Conservation (phyloP, 164 flowering plant genomes). For the Piper longum region DNA sequence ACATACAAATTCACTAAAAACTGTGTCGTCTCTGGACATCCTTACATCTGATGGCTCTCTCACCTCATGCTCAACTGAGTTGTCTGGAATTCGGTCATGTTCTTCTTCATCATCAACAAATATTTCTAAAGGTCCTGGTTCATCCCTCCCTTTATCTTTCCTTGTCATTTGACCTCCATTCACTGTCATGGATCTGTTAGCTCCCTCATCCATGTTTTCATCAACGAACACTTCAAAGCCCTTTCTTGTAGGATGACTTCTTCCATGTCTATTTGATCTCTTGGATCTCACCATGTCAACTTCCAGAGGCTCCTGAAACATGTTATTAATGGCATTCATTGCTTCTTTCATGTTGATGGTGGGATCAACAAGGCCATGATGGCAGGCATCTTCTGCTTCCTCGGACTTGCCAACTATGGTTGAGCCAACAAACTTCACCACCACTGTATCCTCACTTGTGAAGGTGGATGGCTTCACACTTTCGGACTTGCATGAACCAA, state of each 20-base stretch:
- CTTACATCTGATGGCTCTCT: slow-evolving; percentile 11
- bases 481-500: neutral
- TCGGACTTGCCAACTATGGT: slow-evolving; percentile 68
- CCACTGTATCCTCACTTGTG: slow-evolving; percentile 50
- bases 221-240: slow-evolving; percentile 51
- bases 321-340: slow-evolving; percentile 68
- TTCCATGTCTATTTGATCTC: slow-evolving; percentile 20
- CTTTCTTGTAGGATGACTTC: slow-evolving; percentile 12
- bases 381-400: slow-evolving; percentile 75
- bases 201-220: slow-evolving; percentile 23
- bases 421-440: slow-evolving; percentile 55
- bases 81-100: slow-evolving; percentile 6
- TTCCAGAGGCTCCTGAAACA: slow-evolving; percentile 84
- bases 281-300: slow-evolving; percentile 24
- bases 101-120: slow-evolving; percentile 43
- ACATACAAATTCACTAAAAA: slow-evolving; percentile 70
- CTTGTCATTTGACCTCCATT: slow-evolving; percentile 5
- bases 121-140: slow-evolving; percentile 37
- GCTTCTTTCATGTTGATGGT: slow-evolving; percentile 88
- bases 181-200: slow-evolving; percentile 9
- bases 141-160: slow-evolving; percentile 5
- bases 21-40: slow-evolving; percentile 55
- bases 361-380: slow-evolving; percentile 94
- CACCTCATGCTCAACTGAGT: slow-evolving; percentile 6
- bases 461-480: slow-evolving; percentile 10